A percentile compares a stretch with the other conserved stretches of the same genome.
Conservation (phyloP, 768 basidiomycete species). For the Ramaria sp. region DNA sequence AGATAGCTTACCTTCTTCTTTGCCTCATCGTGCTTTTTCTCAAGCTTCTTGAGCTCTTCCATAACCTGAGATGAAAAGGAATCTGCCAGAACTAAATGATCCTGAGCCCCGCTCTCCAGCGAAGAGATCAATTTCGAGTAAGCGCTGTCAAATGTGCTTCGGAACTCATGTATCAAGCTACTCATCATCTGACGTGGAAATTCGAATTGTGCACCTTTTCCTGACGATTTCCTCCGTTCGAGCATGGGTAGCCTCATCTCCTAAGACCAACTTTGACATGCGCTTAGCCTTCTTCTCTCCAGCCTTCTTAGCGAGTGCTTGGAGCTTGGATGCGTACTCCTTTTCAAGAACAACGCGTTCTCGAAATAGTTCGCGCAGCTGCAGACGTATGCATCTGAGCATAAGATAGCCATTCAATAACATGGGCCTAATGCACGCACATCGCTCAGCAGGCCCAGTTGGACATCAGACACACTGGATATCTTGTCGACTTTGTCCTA, state of each 20-base stretch:
- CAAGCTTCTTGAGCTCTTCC: conserved; percentile 50
- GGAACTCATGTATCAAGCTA: background rate
- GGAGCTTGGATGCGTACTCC: conserved; percentile 68
- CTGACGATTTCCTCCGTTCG: conserved; percentile 41
- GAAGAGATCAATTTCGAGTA: conserved; percentile 59
- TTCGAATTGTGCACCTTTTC: conserved; percentile 35
- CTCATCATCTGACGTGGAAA: background rate
- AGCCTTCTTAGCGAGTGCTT: conserved; percentile 52
- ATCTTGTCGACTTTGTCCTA: conserved; percentile 71
- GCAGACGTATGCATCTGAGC: background rate
- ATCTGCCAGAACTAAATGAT: conserved; percentile 60
- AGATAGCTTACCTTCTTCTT: conserved; percentile 49
- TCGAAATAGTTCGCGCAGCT: conserved; percentile 67
- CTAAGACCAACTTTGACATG: conserved; percentile 44
- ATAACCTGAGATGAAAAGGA: conserved; percentile 45
- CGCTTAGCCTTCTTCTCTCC: conserved; percentile 59
- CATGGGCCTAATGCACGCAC: conserved; percentile 29
- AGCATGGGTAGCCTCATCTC: conserved; percentile 54
- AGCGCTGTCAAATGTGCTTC: conserved; percentile 62
- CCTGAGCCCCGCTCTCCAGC: conserved; percentile 48
- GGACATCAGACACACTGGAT: conserved; percentile 42
- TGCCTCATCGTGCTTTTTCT: conserved; percentile 50
- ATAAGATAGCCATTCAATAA: background rate
- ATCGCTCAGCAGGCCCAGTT: conserved; percentile 55
- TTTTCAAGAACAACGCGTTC: conserved; percentile 61